Conservation (phyloP, 345 rosid species). For the Laguncularia racemosa region DNA sequence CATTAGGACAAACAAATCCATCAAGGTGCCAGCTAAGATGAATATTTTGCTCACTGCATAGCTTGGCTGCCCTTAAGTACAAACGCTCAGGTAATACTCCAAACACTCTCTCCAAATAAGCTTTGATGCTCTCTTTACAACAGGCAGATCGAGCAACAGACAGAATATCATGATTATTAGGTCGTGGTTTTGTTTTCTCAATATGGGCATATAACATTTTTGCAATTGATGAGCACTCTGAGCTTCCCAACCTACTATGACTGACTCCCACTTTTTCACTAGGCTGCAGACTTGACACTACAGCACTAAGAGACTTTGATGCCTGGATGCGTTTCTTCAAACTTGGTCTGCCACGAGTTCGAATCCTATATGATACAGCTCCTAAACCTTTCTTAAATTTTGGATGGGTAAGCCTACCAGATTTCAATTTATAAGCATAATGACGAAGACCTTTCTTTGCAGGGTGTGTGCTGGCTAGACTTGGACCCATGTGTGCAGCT, state of each 20-base stretch:
- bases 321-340: conserved; percentile 77
- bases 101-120: conserved; percentile 61
- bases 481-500: conserved; percentile 90
- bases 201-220: conserved; percentile 55
- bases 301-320: conserved; percentile 36
- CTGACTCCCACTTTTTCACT: conserved; percentile 22
- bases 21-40: conserved; percentile 83
- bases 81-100: conserved; percentile 69
- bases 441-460: conserved; percentile 65
- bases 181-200: conserved; percentile 78
- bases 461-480: conserved; percentile 44
- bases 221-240: conserved; percentile 64
- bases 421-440: conserved; percentile 67
- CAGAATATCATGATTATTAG: conserved; percentile 72
- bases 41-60: conserved; percentile 85
- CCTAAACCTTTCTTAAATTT: conserved; percentile 82
- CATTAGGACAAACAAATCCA: conserved; percentile 67
- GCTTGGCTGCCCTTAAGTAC: conserved; percentile 88
- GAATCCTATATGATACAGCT: conserved; percentile 63
- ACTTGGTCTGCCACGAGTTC: conserved; percentile 53
- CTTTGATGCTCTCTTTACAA: conserved; percentile 76
- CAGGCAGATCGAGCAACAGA: conserved; percentile 78
- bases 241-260: conserved; percentile 47
- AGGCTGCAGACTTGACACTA: conserved; percentile 29
- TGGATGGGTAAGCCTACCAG: conserved; percentile 90